phyloP scores from a whole-genome alignment of 2,329 filamentous ascomycete species.

The Cordyceps tenuipes region DNA sequence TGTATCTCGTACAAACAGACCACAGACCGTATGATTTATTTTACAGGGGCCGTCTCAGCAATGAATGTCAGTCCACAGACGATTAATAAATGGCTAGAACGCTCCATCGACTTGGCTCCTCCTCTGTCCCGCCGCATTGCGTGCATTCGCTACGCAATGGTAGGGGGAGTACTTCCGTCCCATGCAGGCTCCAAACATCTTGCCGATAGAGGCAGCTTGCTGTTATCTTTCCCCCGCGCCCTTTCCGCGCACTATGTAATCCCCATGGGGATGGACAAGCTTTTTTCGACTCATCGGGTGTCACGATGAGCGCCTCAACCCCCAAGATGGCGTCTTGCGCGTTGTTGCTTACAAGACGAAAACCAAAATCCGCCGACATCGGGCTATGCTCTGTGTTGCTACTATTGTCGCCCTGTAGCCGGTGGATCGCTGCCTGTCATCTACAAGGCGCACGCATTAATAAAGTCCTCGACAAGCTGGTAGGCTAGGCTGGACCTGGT shows the following conservation, averaged over 20 bases:
- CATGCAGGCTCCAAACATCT: not conserved
- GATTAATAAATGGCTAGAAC: conserved; percentile 1
- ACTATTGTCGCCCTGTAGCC: not conserved
- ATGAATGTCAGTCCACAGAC: not conserved
- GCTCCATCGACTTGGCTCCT: not conserved
- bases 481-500: not conserved
- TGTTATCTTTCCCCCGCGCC: not conserved
- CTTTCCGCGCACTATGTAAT: not conserved
- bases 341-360: not conserved
- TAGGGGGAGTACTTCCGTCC: not conserved
- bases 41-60: not conserved
- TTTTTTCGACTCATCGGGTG: not conserved
- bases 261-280: not conserved
- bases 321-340: not conserved
- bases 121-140: not conserved
- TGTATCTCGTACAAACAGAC: not conserved
- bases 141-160: not conserved
- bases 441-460: not conserved
- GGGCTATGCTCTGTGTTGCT: not conserved
- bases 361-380: not conserved
- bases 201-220: not conserved
- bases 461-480: not conserved
- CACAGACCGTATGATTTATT: not conserved
- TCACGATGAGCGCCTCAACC: not conserved
- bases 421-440: not conserved